These are phyloP conservation scores for Tulasnella sp. DNA, from an alignment of 768 basidiomycete species.

Conservation along the genomic window DNA sequence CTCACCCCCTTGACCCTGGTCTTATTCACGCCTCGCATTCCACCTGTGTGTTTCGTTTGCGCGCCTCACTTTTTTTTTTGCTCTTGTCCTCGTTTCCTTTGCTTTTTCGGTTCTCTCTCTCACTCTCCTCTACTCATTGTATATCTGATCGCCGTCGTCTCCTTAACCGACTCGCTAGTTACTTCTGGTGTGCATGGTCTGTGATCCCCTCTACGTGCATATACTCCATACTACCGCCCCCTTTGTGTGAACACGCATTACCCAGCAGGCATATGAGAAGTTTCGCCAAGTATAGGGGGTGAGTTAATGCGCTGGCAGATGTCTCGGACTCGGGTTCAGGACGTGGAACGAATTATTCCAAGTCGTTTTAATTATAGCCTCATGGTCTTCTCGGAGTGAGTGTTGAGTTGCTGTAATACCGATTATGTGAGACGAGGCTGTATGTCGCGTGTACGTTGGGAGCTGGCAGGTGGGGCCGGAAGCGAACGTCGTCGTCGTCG, in stretches of 20 bases:
- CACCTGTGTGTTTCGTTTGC: background rate
- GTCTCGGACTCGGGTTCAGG: background rate
- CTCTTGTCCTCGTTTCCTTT: background rate
- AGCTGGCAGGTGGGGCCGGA: background rate
- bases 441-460: background rate
- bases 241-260: constrained; percentile 21
- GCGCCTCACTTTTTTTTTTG: background rate
- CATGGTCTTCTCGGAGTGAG: constrained; percentile 43
- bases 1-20: background rate
- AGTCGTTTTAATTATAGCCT: background rate
- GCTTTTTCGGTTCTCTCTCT: constrained; percentile 32
- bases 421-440: background rate
- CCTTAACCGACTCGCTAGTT: constrained; percentile 34
- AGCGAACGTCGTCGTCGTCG: background rate
- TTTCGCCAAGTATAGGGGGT: background rate
- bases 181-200: constrained; percentile 33
- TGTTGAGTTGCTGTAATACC: background rate
- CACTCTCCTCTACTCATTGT: constrained; percentile 20
- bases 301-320: background rate
- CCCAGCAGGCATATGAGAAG: background rate
- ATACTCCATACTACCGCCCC: constrained; percentile 33
- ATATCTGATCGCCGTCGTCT: constrained; percentile 14
- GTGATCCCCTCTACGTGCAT: constrained; percentile 35
- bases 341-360: background rate
- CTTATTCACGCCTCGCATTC: background rate